Evolutionary conservation across 495 filamentous ascomycete genomes (phyloP).

Genomic region (Mycothermus thermophilus): DNA sequence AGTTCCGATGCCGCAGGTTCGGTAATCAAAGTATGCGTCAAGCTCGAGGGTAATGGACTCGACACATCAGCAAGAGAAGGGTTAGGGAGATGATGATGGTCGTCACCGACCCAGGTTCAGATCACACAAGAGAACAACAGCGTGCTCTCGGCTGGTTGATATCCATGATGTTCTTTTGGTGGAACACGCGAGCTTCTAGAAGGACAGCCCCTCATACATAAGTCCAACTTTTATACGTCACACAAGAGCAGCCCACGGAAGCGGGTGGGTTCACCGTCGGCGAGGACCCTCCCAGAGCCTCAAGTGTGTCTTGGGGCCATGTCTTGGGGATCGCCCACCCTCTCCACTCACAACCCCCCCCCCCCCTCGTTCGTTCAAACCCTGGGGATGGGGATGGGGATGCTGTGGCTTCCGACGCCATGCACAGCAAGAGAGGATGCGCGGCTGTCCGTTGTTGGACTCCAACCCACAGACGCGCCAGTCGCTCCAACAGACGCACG

Average conservation of each 20-base stretch:
- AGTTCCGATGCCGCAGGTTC: no score
- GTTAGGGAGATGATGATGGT: neutral
- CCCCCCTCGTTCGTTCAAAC: no score
- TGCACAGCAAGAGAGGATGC: no score
- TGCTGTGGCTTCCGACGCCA: conserved; percentile 17
- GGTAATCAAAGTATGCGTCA: no score
- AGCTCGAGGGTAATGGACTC: no score
- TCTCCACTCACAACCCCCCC: conserved; percentile 18
- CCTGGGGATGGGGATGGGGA: no score
- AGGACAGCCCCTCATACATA: conserved; percentile 20
- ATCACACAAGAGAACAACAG: no score
- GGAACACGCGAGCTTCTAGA: conserved; percentile 19
- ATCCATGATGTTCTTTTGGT: conserved; percentile 4
- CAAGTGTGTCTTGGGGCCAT: no score
- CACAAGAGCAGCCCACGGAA: conserved; percentile 29
- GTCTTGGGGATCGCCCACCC: conserved; percentile 22
- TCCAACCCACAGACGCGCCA: no score
- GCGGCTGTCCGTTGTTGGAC: conserved; percentile 1
- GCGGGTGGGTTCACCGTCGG: conserved; percentile 27
- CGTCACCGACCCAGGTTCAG: neutral
- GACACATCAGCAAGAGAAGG: no score
- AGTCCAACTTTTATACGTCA: conserved; percentile 22
- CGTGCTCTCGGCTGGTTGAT: neutral
- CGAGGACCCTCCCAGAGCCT: conserved; percentile 30
- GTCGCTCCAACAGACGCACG: neutral